phyloP scores from a whole-genome alignment of 1,139 yeast species.

The Geotrichum cucujoidarum region DNA sequence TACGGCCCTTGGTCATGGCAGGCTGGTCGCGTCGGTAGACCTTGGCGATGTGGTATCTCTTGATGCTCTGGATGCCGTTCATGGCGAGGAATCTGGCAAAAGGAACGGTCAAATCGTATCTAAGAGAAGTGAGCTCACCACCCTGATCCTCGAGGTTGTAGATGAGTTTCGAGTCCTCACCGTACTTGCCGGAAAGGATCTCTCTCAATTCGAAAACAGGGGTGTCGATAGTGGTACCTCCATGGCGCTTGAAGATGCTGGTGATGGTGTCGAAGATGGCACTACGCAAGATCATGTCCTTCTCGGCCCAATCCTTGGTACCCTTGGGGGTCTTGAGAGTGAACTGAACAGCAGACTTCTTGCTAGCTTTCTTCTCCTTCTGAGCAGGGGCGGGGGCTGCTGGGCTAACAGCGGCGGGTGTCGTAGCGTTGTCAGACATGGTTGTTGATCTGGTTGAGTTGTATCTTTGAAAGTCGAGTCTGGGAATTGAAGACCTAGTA shows the following conservation, averaged over 20 bases:
- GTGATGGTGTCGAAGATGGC: conserved; percentile 74
- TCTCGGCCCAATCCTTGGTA: conserved; percentile 94
- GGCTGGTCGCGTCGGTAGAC: conserved; percentile 98
- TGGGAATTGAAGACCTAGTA: neutral
- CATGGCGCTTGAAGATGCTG: conserved; percentile 77
- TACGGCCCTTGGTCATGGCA: conserved; percentile 98
- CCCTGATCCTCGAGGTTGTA: conserved; percentile 97
- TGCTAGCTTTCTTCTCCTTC: conserved; percentile 17
- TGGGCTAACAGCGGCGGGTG: conserved; percentile 17
- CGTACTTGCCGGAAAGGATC: conserved; percentile 92
- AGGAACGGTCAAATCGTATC: conserved; percentile 96
- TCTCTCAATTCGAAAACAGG: conserved; percentile 96
- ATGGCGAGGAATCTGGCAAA: conserved; percentile 95
- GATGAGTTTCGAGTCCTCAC: conserved; percentile 94
- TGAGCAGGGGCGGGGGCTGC: conserved; percentile 14
- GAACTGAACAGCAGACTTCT: conserved; percentile 41
- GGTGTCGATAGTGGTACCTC: conserved; percentile 96
- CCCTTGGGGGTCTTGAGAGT: conserved; percentile 93
- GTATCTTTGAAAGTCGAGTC: too few species aligned
- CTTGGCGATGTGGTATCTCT: conserved; percentile 94
- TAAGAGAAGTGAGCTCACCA: conserved; percentile 89
- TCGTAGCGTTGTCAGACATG: conserved; percentile 12
- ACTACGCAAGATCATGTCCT: conserved; percentile 91
- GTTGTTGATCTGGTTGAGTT: too few species aligned
- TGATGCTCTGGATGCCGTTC: conserved; percentile 83